Conservation (phyloP, 1,139 yeast genomes). For the Lodderomyces margitis region DNA sequence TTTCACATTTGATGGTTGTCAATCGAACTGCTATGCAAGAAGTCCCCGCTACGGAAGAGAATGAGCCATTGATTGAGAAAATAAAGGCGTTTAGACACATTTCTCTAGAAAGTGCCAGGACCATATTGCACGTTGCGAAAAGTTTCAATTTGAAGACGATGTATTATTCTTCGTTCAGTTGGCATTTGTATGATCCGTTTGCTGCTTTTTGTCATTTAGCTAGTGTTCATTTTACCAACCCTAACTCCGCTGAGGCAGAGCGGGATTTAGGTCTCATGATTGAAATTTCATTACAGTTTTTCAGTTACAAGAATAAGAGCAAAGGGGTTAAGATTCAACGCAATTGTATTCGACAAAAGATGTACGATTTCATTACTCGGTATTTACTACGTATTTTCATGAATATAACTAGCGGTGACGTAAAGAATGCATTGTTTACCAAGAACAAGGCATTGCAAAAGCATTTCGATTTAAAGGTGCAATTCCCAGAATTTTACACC, state of each 20-base stretch:
- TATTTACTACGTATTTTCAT: conserved; percentile 6
- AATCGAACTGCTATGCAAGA: conserved; percentile 33
- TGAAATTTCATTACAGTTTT: conserved; percentile 25
- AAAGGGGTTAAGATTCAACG: conserved; percentile 5
- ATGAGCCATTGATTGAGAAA: conserved; percentile 15
- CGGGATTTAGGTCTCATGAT: conserved; percentile 31
- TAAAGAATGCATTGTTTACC: not conserved
- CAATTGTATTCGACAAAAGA: conserved; percentile 7
- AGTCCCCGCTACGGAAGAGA: conserved; percentile 17
- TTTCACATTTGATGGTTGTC: conserved; percentile 33
- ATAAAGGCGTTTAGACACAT: conserved; percentile 20
- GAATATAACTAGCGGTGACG: conserved; percentile 1
- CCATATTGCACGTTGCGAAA: conserved; percentile 27
- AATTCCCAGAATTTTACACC: conserved; percentile 11
- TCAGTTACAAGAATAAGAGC: conserved; percentile 9
- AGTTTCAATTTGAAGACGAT: conserved; percentile 20
- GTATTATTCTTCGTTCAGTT: conserved; percentile 25
- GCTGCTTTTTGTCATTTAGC: conserved; percentile 33
- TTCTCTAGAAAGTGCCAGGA: conserved; percentile 32
- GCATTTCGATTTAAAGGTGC: conserved; percentile 8
- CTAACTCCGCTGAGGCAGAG: conserved; percentile 24
- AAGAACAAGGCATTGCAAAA: conserved; percentile 5
- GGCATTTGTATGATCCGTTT: conserved; percentile 32
- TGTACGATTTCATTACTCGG: conserved; percentile 11
- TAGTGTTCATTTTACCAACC: conserved; percentile 28